phyloP scores from a whole-genome alignment of 176 grass and related monocot species.

The Cenchrus fungigraminus region DNA sequence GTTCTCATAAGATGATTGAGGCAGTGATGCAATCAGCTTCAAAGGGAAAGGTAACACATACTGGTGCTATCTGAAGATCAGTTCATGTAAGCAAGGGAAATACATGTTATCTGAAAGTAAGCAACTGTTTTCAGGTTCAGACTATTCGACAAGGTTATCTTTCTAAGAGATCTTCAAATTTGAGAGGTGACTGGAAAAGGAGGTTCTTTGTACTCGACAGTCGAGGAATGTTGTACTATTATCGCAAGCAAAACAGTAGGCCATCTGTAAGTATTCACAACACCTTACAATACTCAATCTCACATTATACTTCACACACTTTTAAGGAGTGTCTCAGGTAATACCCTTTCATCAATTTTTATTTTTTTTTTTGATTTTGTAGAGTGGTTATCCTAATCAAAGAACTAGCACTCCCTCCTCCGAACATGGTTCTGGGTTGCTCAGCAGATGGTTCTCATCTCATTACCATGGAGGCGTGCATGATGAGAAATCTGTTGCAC shows the following conservation, averaged over 20 bases:
- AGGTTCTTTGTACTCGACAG: slow-evolving; percentile 99
- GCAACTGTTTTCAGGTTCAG: slow-evolving; percentile 76
- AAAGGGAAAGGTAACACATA: slow-evolving; percentile 79
- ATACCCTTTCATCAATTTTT: slow-evolving; percentile 3
- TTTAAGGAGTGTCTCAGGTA: slow-evolving; percentile 23
- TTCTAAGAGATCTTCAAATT: slow-evolving; percentile 95
- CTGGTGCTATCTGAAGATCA: slow-evolving; percentile 9
- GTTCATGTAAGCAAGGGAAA: slow-evolving; percentile 20
- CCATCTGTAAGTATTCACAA: slow-evolving; percentile 72
- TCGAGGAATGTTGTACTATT: slow-evolving; percentile 97
- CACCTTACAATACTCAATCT: background rate
- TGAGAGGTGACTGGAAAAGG: slow-evolving; percentile 99
- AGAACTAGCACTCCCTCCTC: slow-evolving; percentile 59
- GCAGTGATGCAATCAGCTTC: slow-evolving; percentile 93
- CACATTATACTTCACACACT: slow-evolving; percentile 33
- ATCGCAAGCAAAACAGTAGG: slow-evolving; percentile 85
- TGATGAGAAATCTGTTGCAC: slow-evolving; percentile 96
- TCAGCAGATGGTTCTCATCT: slow-evolving; percentile 98
- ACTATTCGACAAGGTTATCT: slow-evolving; percentile 99
- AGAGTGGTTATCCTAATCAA: slow-evolving; percentile 85
- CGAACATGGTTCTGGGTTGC: slow-evolving; percentile 90
- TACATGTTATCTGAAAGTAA: slow-evolving; percentile 16
- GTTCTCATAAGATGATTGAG: slow-evolving; percentile 99
- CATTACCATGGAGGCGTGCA: slow-evolving; percentile 95
- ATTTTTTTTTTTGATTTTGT: slow-evolving; percentile 24